Evolutionary conservation across 495 filamentous ascomycete genomes (phyloP).

Genomic region (Aspergillus nanangensis): DNA sequence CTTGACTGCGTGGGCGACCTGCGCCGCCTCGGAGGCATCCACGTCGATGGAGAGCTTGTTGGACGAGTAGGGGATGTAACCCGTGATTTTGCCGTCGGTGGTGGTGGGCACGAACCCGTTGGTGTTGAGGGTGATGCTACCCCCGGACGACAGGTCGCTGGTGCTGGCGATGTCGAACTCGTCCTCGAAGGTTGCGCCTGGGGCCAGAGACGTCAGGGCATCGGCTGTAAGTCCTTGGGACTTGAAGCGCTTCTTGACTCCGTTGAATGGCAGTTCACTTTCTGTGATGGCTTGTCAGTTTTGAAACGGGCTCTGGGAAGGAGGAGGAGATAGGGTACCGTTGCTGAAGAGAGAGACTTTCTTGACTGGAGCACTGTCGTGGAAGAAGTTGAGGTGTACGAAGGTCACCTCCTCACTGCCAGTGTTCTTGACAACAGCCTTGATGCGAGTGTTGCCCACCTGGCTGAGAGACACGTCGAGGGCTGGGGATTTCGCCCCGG

Average conservation of each 20-base stretch:
- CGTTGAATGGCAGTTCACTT: slow-evolving; percentile 50
- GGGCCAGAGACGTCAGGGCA: slow-evolving; percentile 51
- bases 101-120: slow-evolving; percentile 46
- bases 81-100: slow-evolving; percentile 39
- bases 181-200: slow-evolving; percentile 51
- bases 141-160: slow-evolving; percentile 49
- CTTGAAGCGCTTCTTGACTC: slow-evolving; percentile 48
- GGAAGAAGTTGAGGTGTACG: slow-evolving; percentile 59
- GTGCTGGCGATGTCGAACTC: slow-evolving; percentile 55
- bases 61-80: slow-evolving; percentile 37
- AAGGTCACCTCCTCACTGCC: slow-evolving; percentile 51
- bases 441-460: slow-evolving; percentile 51
- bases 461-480: slow-evolving; percentile 51
- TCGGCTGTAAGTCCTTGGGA: slow-evolving; percentile 41
- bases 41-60: slow-evolving; percentile 46
- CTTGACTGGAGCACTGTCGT: slow-evolving; percentile 53
- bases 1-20: slow-evolving; percentile 39
- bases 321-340: slow-evolving; percentile 26
- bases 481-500: slow-evolving; percentile 31
- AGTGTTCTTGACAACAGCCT: slow-evolving; percentile 57
- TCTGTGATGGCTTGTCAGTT: slow-evolving; percentile 23
- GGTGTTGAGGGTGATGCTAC: slow-evolving; percentile 44
- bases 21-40: slow-evolving; percentile 46
- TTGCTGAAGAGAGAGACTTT: slow-evolving; percentile 54
- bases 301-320: not conserved